Evolutionary conservation across 108 stramenopile species (phyloP).

Genomic region (Cafeteria roenbergensis): DNA sequence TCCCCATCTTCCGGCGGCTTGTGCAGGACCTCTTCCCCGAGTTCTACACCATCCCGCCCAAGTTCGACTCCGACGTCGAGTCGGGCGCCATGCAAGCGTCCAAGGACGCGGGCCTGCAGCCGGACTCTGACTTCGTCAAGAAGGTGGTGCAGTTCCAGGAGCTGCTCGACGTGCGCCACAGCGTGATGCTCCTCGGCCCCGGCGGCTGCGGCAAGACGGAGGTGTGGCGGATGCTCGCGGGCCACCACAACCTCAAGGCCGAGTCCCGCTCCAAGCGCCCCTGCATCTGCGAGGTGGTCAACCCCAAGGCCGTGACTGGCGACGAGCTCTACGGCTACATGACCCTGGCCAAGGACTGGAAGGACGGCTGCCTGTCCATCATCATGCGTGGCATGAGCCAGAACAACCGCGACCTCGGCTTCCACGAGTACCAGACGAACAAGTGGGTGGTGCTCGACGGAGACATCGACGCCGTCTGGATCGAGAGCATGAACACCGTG

Average conservation of each 20-base stretch:
- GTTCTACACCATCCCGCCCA: constrained; percentile 45
- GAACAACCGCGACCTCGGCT: constrained; percentile 70
- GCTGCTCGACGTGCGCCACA: constrained; percentile 70
- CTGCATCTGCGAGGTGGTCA: constrained; percentile 66
- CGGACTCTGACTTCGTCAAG: constrained; percentile 53
- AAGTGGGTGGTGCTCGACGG: constrained; percentile 81
- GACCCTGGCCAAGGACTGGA: constrained; percentile 78
- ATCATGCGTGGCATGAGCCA: constrained; percentile 81
- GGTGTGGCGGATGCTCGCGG: constrained; percentile 73
- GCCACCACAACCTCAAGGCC: constrained; percentile 53
- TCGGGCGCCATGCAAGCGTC: constrained; percentile 55
- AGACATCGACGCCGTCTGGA: constrained; percentile 80
- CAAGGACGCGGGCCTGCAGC: constrained; percentile 41
- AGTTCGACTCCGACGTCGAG: constrained; percentile 64
- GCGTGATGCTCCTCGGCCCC: constrained; percentile 74
- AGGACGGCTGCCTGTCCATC: constrained; percentile 70
- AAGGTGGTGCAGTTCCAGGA: constrained; percentile 69
- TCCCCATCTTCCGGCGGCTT: constrained; percentile 68
- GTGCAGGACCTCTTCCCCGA: constrained; percentile 62
- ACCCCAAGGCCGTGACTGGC: constrained; percentile 70
- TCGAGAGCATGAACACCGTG: constrained; percentile 84
- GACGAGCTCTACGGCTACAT: constrained; percentile 83
- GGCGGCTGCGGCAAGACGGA: constrained; percentile 73
- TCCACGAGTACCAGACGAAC: constrained; percentile 66
- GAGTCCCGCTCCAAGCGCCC: constrained; percentile 36